phyloP scores from a whole-genome alignment of 2,329 filamentous ascomycete genomes.

The Metarhizium guizhouense region DNA sequence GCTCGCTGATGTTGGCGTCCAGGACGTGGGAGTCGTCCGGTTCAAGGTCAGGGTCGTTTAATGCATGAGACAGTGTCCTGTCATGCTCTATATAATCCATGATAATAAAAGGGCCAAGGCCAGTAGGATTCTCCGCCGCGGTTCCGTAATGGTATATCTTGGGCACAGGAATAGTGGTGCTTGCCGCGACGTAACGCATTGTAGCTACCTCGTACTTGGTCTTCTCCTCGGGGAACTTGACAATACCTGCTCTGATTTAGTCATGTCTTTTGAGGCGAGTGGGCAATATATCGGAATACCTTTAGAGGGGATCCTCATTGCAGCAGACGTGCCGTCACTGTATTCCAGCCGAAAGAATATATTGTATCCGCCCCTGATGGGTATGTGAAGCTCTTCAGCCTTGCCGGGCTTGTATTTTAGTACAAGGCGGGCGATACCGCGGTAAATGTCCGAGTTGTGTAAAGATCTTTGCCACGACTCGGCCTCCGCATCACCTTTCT shows the following conservation, averaged over 20 bases:
- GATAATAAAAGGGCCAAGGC: constrained; percentile 27
- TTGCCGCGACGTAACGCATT: constrained; percentile 21
- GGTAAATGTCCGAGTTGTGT: constrained; percentile 10
- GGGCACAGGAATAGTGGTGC: constrained; percentile 24
- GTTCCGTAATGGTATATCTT: constrained; percentile 17
- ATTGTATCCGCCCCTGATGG: constrained; percentile 21
- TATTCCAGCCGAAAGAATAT: constrained; percentile 22
- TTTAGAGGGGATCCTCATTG: constrained; percentile 20
- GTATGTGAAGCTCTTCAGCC: constrained; percentile 13
- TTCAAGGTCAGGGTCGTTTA: constrained; percentile 12
- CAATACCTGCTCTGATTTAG: background rate
- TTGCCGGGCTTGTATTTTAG: constrained; percentile 15
- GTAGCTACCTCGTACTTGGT: constrained; percentile 22
- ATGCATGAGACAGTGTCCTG: constrained; percentile 16
- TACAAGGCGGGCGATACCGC: constrained; percentile 14
- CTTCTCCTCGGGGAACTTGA: constrained; percentile 22
- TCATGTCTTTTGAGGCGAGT: background rate
- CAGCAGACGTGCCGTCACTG: constrained; percentile 20
- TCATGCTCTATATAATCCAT: constrained; percentile 26
- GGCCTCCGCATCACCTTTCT: constrained; percentile 15
- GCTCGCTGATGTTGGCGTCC: constrained; percentile 22
- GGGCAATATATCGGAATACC: constrained; percentile 14
- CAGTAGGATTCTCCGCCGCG: constrained; percentile 21
- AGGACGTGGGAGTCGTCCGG: constrained; percentile 19
- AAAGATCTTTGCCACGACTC: constrained; percentile 17